phyloP scores from a whole-genome alignment of 2,329 filamentous ascomycete species.

The Fonsecaea nubica region DNA sequence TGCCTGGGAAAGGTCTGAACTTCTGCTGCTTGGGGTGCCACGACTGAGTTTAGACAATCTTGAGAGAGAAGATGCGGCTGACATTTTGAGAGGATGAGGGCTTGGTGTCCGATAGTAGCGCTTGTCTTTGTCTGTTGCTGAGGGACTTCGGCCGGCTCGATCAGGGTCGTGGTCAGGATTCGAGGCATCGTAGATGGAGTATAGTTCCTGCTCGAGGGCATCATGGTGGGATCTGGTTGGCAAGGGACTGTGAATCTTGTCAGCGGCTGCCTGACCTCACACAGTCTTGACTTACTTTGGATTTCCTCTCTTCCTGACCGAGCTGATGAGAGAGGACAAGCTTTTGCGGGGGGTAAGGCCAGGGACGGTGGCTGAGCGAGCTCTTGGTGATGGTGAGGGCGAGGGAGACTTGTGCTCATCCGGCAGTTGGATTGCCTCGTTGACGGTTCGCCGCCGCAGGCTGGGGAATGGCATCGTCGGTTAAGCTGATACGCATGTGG shows the following conservation, averaged over 20 bases:
- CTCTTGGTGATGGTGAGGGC: constrained; percentile 17
- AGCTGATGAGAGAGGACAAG: constrained; percentile 25
- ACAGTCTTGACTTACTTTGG: constrained; percentile 14
- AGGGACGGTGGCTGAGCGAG: constrained; percentile 23
- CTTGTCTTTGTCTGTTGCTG: constrained; percentile 11
- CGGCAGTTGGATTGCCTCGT: constrained; percentile 1
- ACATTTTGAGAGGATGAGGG: constrained; percentile 31
- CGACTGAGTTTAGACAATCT: constrained; percentile 15
- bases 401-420: constrained; percentile 17
- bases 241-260: constrained; percentile 12
- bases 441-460: constrained; percentile 25
- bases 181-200: constrained; percentile 20
- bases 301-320: constrained; percentile 20
- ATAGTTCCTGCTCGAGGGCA: constrained; percentile 25
- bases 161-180: constrained; percentile 16
- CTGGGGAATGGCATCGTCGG: constrained; percentile 31
- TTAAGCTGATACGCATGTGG: constrained; percentile 11
- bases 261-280: not conserved
- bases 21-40: constrained; percentile 6
- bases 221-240: constrained; percentile 7
- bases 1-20: constrained; percentile 21
- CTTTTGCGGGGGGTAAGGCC: constrained; percentile 29
- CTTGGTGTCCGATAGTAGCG: constrained; percentile 27
- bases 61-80: constrained; percentile 4
- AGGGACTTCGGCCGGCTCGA: not conserved